A percentile compares a stretch with the other conserved stretches of the same genome.
Conservation (phyloP, 1,284 basidiomycete genomes). For the Sporisorium exsertum region DNA sequence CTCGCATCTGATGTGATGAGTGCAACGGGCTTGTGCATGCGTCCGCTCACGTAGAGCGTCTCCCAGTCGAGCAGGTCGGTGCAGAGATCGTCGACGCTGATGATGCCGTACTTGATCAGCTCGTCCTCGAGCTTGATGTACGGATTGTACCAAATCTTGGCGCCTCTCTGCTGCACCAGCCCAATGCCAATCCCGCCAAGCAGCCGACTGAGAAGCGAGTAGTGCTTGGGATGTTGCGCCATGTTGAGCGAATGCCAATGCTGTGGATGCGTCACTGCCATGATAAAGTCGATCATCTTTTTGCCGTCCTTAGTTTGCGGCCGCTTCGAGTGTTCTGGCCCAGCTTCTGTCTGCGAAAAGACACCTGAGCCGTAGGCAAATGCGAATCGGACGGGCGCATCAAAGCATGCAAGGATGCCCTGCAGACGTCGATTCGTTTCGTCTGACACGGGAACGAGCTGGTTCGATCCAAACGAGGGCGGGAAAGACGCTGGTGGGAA, state of each 20-base stretch:
- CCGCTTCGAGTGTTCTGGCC: conserved; percentile 69
- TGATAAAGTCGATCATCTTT: conserved; percentile 90
- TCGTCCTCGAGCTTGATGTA: conserved; percentile 70
- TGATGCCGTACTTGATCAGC: conserved; percentile 98
- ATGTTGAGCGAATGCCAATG: conserved; percentile 97
- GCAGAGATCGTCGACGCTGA: conserved; percentile 88
- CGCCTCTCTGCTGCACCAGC: conserved; percentile 81
- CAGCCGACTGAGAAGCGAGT: conserved; percentile 84
- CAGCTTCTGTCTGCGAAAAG: conserved; percentile 83
- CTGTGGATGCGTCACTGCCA: conserved; percentile 88
- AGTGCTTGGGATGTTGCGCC: conserved; percentile 87
- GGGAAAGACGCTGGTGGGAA: conserved; percentile 51
- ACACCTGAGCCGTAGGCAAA: conserved; percentile 96
- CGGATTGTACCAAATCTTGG: conserved; percentile 81
- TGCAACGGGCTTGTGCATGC: conserved; percentile 89
- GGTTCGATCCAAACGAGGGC: conserved; percentile 57
- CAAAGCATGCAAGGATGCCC: conserved; percentile 72
- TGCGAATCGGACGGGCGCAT: conserved; percentile 86
- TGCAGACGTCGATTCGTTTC: conserved; percentile 35
- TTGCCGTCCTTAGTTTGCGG: conserved; percentile 52
- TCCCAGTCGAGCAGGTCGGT: conserved; percentile 92
- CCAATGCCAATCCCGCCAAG: conserved; percentile 83
- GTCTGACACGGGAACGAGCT: conserved; percentile 53
- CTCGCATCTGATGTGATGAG: conserved; percentile 77
- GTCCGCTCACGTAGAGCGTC: conserved; percentile 90